These are phyloP conservation scores for Ogataea neopini DNA, from an alignment of 805 yeast genomes.

Conservation along the genomic window DNA sequence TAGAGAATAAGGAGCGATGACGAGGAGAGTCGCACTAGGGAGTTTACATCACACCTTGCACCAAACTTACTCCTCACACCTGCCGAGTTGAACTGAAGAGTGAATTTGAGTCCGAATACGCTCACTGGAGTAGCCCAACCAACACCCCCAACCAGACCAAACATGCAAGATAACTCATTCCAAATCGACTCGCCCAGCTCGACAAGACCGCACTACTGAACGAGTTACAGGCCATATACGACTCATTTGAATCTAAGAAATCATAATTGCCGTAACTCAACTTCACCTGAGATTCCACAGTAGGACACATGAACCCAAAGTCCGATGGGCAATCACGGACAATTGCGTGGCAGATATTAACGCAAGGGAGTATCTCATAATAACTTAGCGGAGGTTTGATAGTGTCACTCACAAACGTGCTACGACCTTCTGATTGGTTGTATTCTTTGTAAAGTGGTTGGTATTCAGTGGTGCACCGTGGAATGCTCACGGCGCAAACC, in stretches of 20 bases:
- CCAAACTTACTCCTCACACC: no score
- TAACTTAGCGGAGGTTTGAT: conserved; percentile 59
- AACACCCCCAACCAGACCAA: conserved; percentile 6
- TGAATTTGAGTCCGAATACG: no score
- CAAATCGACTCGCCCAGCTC: conserved; percentile 3
- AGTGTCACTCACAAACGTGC: conserved; percentile 50
- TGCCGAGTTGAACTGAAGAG: no score
- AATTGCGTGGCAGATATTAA: conserved; percentile 73
- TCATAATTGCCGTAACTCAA: conserved; percentile 40
- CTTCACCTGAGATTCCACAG: conserved; percentile 33
- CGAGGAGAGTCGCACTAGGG: no score
- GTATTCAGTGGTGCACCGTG: conserved; percentile 69
- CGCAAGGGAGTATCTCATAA: conserved; percentile 84
- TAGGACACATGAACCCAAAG: conserved; percentile 78
- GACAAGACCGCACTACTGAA: conserved; percentile 4
- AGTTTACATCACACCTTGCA: no score
- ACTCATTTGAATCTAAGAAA: conserved; percentile 37
- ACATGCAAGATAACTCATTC: conserved; percentile 7
- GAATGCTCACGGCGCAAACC: conserved; percentile 88
- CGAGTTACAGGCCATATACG: conserved; percentile 42
- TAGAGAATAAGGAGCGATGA: no score
- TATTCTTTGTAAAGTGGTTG: conserved; percentile 48
- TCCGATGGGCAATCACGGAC: conserved; percentile 82
- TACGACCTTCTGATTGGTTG: conserved; percentile 55
- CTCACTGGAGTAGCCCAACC: no score